Conservation (phyloP, 805 yeast genomes). For the Metschnikowia bowlesiae region DNA sequence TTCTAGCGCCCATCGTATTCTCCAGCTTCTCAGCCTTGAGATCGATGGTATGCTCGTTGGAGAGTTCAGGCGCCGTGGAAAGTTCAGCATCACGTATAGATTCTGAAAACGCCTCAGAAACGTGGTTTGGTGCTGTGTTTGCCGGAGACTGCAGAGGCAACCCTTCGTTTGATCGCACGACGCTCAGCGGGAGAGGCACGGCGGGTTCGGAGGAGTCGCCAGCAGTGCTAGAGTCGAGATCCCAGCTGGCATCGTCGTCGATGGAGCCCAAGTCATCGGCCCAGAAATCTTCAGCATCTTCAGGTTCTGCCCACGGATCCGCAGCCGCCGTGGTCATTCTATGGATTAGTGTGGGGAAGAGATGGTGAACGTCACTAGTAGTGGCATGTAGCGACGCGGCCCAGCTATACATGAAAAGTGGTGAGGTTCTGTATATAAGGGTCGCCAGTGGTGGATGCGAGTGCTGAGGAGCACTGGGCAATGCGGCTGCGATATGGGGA, state of each 20-base stretch:
- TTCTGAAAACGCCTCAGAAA: too few relatives aligned
- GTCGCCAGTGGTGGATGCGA: background rate
- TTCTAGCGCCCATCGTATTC: too few relatives aligned
- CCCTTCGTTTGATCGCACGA: background rate
- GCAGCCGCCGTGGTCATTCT: slow-evolving; percentile 1
- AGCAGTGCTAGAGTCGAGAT: background rate
- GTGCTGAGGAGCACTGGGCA: background rate
- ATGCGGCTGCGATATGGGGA: background rate
- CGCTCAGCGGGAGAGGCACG: background rate
- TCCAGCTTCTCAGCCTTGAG: too few relatives aligned
- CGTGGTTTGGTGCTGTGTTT: too few relatives aligned
- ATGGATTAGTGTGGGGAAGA: background rate
- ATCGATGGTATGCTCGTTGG: too few relatives aligned
- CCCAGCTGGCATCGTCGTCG: slow-evolving; percentile 5
- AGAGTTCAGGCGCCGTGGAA: background rate
- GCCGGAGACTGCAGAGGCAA: background rate
- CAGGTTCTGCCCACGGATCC: slow-evolving; percentile 4
- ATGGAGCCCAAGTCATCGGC: slow-evolving; percentile 10
- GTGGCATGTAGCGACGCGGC: background rate
- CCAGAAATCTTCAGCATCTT: slow-evolving; percentile 14
- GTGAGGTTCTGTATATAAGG: slow-evolving; percentile 1
- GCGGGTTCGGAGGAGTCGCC: background rate
- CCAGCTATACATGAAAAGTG: background rate
- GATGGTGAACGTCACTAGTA: background rate
- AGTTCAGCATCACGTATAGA: background rate